Evolutionary conservation across 305 asterid species (phyloP), one percentile per base, ranked within the genome.

Genomic region (Fraxinus xanthoxyloides): DNA sequence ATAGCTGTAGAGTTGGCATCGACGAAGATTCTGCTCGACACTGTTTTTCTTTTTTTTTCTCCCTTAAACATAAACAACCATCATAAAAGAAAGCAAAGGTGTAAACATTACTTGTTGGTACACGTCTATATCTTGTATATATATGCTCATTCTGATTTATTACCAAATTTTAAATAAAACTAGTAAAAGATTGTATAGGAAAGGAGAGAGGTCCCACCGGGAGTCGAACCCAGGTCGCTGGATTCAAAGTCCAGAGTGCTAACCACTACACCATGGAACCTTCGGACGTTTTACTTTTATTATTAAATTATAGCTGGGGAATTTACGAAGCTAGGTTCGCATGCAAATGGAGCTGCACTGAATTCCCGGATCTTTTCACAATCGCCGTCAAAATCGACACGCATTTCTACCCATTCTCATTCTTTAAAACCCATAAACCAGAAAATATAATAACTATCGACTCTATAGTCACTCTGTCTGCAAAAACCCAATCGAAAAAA

Each of bases 191-290:
- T 48, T 15, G 59, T 4, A 48, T 13, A 48, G 21, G 19, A 46
- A 13, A 48, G 59, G 54, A 38, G 9, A 38, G 48, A 93, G 96
- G 97, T 94, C 97, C 98, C 86, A 97, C 98, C 97, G 97, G 97
- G 97, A 95, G 95, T 95, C 97, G 97, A 97, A 97, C 98, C 99
- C 99, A 92, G 95, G 98, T 97, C 97, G 94, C 94, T 93, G 98
- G 97, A 91, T 94, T 96, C 98, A 94, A 95, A 95, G 97, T 97
- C 98, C 97, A 92, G 89, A 93, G 98, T 97, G 97, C 98, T 97
- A 97, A 97, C 98, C 98, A 95, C 98, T 95, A 95, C 98, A 97
- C 98, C 98, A 93, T 95, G 89, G 98, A 97, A 97, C 97, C 98
- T 32, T 6, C n/a, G 5, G 1, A 43, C 54, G 0, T 0, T 43